Base-by-base conservation (phyloP, 1,284 basidiomycete species). In the Boletus calvinii region DNA sequence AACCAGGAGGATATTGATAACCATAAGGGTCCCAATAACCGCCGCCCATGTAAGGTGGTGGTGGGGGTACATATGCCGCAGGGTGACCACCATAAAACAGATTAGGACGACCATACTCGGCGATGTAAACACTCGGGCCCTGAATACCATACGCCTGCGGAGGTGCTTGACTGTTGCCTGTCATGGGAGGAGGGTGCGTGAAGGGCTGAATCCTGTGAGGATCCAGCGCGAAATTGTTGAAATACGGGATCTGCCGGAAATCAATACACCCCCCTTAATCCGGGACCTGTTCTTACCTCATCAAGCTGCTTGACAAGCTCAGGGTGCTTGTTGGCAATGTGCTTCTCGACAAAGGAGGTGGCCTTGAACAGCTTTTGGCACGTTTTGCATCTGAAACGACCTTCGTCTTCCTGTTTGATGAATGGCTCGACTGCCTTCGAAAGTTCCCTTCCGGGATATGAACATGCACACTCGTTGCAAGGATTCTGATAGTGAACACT, bases 351-450 rank as follows among this genome's bases (percentile, higher is more conserved):
- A 72, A 96, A 98, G 38, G 93, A 85, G 20, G 91, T 89, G 5
- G 93, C 95, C 68, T 94, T 94, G 84, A 98, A 98, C 15, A 98
- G 77, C 75, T 98, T 98, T 71, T 85, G 84, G 70, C 94, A 98
- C 46, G 87, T 88, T 75, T 92, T 94, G 76, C 94, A 98, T 59
- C 95, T 81, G 75, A 92, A 97, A 68, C 96, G 97, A 62, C 88
- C 90, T 70, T 94, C 90, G 57, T 95, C 94, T 72, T 98, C 95
- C 69, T 94, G 90, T 72, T 94, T 95, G 67, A 97, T 83, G 66
- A 81, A 79, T 2, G 83, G 85, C 56, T 89, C 88, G 20, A 85
- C 84, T 22, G 83, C 82, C 64, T 85, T 91, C 49, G 82, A 79
- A 39, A 94, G 75, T 68, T 95, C 93, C 62, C 92, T 94, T 62